Conservation (phyloP, 139 green algal genomes). For the Chlamydomonas urium region DNA sequence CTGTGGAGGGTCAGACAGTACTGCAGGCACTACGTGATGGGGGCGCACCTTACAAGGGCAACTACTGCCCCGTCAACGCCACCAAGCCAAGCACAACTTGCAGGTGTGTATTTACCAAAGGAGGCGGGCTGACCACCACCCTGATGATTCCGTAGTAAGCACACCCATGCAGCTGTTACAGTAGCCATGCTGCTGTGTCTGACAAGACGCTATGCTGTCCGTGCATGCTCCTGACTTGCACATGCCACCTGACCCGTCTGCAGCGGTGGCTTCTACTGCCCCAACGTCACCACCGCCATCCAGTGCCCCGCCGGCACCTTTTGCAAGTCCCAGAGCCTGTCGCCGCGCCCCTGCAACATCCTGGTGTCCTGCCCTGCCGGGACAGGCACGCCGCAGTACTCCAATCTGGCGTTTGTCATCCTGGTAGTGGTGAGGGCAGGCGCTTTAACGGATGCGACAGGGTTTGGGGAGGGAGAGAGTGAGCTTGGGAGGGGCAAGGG, state of each 20-base stretch:
- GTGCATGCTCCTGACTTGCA: too few relatives aligned
- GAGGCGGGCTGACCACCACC: too few relatives aligned
- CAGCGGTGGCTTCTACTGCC: conserved; percentile 35
- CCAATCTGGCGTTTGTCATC: conserved; percentile 28
- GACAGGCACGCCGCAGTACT: conserved; percentile 26
- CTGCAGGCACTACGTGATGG: conserved; percentile 21
- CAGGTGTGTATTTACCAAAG: too few relatives aligned
- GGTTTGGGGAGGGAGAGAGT: not conserved
- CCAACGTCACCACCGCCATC: conserved; percentile 19
- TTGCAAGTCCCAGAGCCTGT: conserved; percentile 36
- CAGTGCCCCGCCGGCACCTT: conserved; percentile 32
- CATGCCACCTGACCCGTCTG: too few relatives aligned
- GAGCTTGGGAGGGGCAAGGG: not conserved
- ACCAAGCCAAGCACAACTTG: conserved; percentile 6
- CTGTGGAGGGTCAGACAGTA: conserved; percentile 22
- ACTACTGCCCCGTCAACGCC: conserved; percentile 35
- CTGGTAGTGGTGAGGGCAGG: conserved; percentile 15
- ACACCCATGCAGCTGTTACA: not conserved
- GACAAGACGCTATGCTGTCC: not conserved
- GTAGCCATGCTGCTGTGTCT: not conserved
- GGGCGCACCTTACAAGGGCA: conserved; percentile 31
- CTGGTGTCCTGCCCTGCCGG: conserved; percentile 38
- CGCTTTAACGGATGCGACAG: too few relatives aligned
- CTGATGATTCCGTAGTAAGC: not conserved
- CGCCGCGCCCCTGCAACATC: conserved; percentile 23